Conservation (phyloP, 331 rosid species). For the Malus hybrid region DNA sequence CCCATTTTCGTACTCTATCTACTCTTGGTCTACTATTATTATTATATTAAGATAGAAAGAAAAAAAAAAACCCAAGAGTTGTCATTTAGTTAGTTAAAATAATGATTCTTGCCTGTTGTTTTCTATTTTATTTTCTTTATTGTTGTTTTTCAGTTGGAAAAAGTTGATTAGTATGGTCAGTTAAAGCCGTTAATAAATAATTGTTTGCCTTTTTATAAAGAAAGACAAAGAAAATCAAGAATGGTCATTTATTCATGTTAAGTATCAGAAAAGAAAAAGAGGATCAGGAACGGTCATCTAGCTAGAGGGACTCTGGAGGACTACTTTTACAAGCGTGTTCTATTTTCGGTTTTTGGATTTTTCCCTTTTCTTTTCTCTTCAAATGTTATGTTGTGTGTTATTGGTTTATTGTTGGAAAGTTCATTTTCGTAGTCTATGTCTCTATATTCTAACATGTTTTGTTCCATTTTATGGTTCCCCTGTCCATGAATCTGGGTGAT, state of each 20-base stretch:
- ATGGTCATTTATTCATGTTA: not conserved
- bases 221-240: not conserved
- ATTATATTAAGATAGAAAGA: too few species aligned
- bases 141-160: not conserved
- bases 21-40: not conserved
- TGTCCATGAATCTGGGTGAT: slow-evolving; percentile 9
- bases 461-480: not conserved
- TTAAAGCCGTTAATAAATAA: not conserved
- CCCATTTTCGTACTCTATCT: not conserved
- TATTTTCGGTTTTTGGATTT: not conserved
- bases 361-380: not conserved
- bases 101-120: not conserved
- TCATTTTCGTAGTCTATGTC: not conserved
- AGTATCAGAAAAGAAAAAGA: not conserved
- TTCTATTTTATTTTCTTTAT: not conserved
- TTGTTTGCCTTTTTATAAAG: not conserved
- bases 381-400: not conserved
- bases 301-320: not conserved
- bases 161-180: not conserved
- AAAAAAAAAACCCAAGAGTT: not conserved
- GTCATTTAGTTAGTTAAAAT: too few species aligned
- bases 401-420: not conserved
- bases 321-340: not conserved
- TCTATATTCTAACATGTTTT: not conserved
- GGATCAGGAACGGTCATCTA: not conserved